These are phyloP conservation scores for Penicillium crustosum DNA, from an alignment of 2,329 filamentous ascomycete species.

Conservation along the genomic window DNA sequence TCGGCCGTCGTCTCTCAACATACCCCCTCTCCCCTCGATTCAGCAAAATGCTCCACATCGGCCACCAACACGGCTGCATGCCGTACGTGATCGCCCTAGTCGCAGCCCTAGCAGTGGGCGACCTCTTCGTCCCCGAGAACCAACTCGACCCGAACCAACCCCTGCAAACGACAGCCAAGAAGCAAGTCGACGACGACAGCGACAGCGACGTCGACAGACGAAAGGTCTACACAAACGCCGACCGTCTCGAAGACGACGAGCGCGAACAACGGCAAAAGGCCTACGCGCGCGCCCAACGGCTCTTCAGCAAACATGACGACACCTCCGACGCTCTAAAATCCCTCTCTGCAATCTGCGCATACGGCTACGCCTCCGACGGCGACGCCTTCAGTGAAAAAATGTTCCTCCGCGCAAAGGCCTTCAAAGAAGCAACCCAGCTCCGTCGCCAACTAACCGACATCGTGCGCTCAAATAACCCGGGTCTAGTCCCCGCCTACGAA, in stretches of 20 bases:
- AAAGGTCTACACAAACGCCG: slow-evolving; percentile 58
- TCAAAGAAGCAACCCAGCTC: slow-evolving; percentile 82
- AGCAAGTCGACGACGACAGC: slow-evolving; percentile 40
- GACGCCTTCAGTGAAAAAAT: slow-evolving; percentile 76
- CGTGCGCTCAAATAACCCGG: slow-evolving; percentile 69
- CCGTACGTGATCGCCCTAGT: slow-evolving; percentile 87
- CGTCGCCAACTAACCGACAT: slow-evolving; percentile 80
- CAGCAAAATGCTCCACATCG: slow-evolving; percentile 86
- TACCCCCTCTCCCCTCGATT: slow-evolving; percentile 91
- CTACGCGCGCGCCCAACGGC: slow-evolving; percentile 71
- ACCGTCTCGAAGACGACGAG: slow-evolving; percentile 69
- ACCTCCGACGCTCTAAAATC: slow-evolving; percentile 86
- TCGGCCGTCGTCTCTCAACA: slow-evolving; percentile 78
- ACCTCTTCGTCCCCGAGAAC: slow-evolving; percentile 80
- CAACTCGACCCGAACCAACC: slow-evolving; percentile 62
- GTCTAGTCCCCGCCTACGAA: slow-evolving; percentile 41
- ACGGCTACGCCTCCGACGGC: slow-evolving; percentile 66
- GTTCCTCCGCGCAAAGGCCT: slow-evolving; percentile 83
- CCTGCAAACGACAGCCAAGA: slow-evolving; percentile 9
- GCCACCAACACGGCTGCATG: slow-evolving; percentile 76
- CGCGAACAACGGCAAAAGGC: slow-evolving; percentile 64
- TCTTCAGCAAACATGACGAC: slow-evolving; percentile 78
- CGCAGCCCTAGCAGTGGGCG: slow-evolving; percentile 80
- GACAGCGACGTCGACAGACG: slow-evolving; percentile 44
- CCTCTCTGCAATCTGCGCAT: slow-evolving; percentile 83